These are phyloP conservation scores for Micromonas commoda DNA, from an alignment of 139 green algal genomes.

Conservation along the genomic window DNA sequence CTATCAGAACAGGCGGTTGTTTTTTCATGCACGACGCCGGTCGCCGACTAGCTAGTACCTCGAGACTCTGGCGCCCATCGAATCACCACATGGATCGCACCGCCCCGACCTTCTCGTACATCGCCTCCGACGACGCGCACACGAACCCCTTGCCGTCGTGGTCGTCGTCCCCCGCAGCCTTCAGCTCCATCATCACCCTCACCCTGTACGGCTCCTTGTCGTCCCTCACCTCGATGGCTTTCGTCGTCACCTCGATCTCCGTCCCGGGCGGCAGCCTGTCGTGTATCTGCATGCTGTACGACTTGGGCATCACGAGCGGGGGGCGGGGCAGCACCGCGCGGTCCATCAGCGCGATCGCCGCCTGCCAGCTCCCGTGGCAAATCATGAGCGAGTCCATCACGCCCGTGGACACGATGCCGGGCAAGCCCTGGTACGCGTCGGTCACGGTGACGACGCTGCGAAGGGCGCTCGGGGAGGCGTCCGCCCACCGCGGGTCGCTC, in stretches of 20 bases:
- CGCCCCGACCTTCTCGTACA: constrained; percentile 6
- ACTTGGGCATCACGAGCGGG: constrained; percentile 1
- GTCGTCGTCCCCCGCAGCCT: background rate
- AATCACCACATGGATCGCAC: constrained; percentile 11
- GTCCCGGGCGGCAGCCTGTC: background rate
- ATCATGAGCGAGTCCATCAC: background rate
- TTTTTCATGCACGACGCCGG: too few species aligned
- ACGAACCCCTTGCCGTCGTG: background rate
- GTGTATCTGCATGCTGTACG: background rate
- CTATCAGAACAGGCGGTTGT: too few species aligned
- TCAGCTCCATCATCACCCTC: background rate
- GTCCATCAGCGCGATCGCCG: constrained; percentile 14
- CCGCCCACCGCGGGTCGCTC: background rate
- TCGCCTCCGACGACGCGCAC: background rate
- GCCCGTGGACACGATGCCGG: constrained; percentile 6
- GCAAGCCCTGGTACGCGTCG: background rate
- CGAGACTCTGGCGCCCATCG: too few species aligned
- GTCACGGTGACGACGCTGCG: background rate
- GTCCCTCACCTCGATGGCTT: background rate
- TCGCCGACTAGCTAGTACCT: too few species aligned
- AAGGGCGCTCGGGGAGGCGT: background rate
- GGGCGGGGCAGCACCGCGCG: background rate
- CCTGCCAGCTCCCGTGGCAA: background rate
- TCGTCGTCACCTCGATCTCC: background rate
- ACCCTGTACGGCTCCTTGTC: background rate